Evolutionary conservation across 2,329 filamentous ascomycete genomes (phyloP).

Genomic region (Paecilomyces fulvus): DNA sequence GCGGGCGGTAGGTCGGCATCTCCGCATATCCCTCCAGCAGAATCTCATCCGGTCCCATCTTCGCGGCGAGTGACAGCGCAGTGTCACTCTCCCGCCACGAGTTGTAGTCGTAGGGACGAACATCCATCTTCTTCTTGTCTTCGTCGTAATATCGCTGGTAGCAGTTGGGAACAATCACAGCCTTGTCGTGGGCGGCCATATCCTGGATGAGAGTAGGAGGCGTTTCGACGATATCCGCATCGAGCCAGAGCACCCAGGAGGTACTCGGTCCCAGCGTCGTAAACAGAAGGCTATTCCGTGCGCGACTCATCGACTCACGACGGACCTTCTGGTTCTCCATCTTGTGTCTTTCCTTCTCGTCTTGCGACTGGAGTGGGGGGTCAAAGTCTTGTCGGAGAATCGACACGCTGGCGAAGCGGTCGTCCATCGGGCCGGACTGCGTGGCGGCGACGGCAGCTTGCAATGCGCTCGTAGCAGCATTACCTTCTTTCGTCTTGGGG

Average conservation of each 20-base stretch:
- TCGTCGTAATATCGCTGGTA: slow-evolving; percentile 79
- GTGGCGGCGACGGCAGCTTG: slow-evolving; percentile 80
- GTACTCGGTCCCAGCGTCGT: slow-evolving; percentile 85
- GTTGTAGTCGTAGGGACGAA: slow-evolving; percentile 93
- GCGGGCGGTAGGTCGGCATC: slow-evolving; percentile 79
- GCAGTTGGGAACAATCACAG: slow-evolving; percentile 92
- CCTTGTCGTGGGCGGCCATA: slow-evolving; percentile 74
- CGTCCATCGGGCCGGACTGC: slow-evolving; percentile 69
- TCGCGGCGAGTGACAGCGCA: slow-evolving; percentile 63
- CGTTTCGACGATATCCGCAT: slow-evolving; percentile 84
- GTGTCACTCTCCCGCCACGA: slow-evolving; percentile 88
- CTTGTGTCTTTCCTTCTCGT: slow-evolving; percentile 84
- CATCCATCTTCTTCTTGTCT: slow-evolving; percentile 59
- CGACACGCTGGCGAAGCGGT: slow-evolving; percentile 85
- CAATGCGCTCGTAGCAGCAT: slow-evolving; percentile 70
- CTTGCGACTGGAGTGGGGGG: slow-evolving; percentile 67
- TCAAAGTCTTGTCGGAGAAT: slow-evolving; percentile 96
- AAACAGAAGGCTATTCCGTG: slow-evolving; percentile 89
- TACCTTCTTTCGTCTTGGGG: slow-evolving; percentile 86
- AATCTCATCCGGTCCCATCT: slow-evolving; percentile 87
- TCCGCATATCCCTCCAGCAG: slow-evolving; percentile 87
- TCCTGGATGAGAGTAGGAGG: slow-evolving; percentile 82
- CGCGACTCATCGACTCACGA: slow-evolving; percentile 82
- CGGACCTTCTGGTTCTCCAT: slow-evolving; percentile 80
- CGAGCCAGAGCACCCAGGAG: slow-evolving; percentile 95